Base-by-base conservation (phyloP, 1,139 yeast species). In the Pichia sp. region DNA sequence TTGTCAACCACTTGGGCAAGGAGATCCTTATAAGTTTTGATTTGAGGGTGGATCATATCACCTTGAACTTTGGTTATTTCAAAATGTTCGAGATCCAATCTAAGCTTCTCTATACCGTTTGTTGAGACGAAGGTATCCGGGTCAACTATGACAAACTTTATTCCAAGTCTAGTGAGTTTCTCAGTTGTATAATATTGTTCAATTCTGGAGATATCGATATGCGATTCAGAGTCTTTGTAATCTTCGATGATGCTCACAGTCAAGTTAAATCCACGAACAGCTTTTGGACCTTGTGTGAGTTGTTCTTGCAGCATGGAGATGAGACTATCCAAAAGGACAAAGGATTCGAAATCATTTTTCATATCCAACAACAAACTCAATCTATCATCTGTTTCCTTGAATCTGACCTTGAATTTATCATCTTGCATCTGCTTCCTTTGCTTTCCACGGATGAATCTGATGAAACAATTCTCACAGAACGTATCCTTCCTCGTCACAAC, bases 361-460 rank as follows among this genome's bases (percentile, higher is more conserved):
- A 80, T 53, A 1, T 91, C 74, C 2, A 84, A 55, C 26, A 84
- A 51, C 0, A 81, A 67, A 30, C 59, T 66, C 16, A 73, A 71
- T 1, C 50, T 41, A 12, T 21, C 18, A 6, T 16, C 17, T 12
- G 25, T 49, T 13, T 50, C 48, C 7, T 69, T 69, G 44, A 73
- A 84, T 49, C 76, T 72, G 21, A 81, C 87, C 51, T 83, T 82
- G 59, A 72, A 85, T 38, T 67, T 72, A 20, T 82, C 88, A 46
- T 69, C 71, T 27, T 63, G 64, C 85, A 88, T 77, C 52, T 71
- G 81, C 52, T 80, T 82, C 44, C 95, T 67, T 57, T 84, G 88
- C 54, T 86, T 87, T 20, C 86, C 79, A 42, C 82, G 68, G 25
- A 87, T 66, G 50, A 85, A 87, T 42, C 78, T 65, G 21, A 72